Base-by-base conservation (phyloP, 352 stramenopile species). In the Salisapilia sapeloensis region DNA sequence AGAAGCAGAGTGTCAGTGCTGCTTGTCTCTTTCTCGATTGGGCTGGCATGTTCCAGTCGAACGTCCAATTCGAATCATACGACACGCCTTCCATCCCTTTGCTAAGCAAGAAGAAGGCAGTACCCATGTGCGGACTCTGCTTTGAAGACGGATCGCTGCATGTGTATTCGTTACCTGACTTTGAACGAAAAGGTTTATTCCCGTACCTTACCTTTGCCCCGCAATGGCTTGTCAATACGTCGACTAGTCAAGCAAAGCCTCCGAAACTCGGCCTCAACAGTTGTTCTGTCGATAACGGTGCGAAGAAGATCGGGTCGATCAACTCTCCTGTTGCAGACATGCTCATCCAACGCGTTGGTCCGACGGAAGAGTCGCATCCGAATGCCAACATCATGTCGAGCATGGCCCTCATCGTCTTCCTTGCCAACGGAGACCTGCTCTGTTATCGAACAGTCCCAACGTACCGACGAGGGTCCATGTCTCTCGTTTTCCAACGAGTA, bases 11-110 rank as follows among this genome's bases (percentile, higher is more conserved):
- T 0, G 79, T 79, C 23, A 83, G 66, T 38, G 60, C 67, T 4
- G 60, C 65, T 6, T 90, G 74, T 35, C 47, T 90, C 14, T 90
- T 90, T 32, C 70, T 84, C 38, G 74, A 90, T 40, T 90, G 74
- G 74, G 50, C 63, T 8, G 64, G 70, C 1, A 83, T 90, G 67
- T 90, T 85, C 29, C 33, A 38, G 18, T 14, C 29, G 43, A 57
- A 39, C 40, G 3, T 32, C 46, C 38, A 39, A 24, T 15, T 26
- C 17, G 65, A 53, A 23, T 15, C 44, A 24, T 53, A 67, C 14
- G 46, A 52, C 0, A 72, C 59, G 6, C 52, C 65, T 2, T 80
- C 71, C 4, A 57, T 74, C 12, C 56, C 58, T 4, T 35, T 86
- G 20, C 22, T 78, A 3, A 38, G 38, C 25, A 54, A 65, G 25